Conservation (phyloP, 208 protist genomes). For the Ichthyophonus hoferi region DNA sequence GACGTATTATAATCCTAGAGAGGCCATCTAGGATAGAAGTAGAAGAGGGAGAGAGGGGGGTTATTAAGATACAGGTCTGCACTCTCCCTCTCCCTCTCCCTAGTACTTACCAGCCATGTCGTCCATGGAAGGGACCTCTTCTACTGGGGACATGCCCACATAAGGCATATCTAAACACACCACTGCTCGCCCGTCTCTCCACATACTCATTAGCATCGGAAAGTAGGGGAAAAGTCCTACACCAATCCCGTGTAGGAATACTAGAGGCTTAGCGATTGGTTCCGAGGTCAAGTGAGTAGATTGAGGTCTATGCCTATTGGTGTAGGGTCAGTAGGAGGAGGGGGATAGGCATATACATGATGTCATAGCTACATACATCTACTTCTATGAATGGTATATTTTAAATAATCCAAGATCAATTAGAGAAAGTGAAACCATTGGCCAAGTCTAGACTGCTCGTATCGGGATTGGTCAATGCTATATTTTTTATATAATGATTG, state of each 20-base stretch:
- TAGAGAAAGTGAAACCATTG: too few species aligned
- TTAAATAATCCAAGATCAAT: too few species aligned
- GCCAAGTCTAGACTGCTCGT: too few species aligned
- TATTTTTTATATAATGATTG: too few species aligned
- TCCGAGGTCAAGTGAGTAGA: too few species aligned
- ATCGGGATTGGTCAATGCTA: too few species aligned
- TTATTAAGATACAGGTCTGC: neutral
- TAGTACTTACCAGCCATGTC: neutral
- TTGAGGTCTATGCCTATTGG: too few species aligned
- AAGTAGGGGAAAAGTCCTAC: conserved; percentile 4
- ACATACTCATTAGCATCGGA: neutral
- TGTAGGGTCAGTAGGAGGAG: too few species aligned
- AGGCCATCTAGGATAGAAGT: neutral
- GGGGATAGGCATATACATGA: too few species aligned
- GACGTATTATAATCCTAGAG: neutral
- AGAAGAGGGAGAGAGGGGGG: neutral
- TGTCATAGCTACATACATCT: too few species aligned
- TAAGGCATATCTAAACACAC: conserved; percentile 1
- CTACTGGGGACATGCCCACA: neutral
- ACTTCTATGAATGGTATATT: too few species aligned
- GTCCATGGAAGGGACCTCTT: conserved; percentile 3
- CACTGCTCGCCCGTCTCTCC: neutral
- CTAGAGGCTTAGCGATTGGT: neutral
- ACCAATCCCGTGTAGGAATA: conserved; percentile 21
- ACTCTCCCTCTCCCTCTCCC: neutral